A percentile compares a stretch with the other conserved stretches of the same genome.
Evolutionary conservation across 805 yeast species (phyloP).

Genomic region (Candida parachauliodes): DNA sequence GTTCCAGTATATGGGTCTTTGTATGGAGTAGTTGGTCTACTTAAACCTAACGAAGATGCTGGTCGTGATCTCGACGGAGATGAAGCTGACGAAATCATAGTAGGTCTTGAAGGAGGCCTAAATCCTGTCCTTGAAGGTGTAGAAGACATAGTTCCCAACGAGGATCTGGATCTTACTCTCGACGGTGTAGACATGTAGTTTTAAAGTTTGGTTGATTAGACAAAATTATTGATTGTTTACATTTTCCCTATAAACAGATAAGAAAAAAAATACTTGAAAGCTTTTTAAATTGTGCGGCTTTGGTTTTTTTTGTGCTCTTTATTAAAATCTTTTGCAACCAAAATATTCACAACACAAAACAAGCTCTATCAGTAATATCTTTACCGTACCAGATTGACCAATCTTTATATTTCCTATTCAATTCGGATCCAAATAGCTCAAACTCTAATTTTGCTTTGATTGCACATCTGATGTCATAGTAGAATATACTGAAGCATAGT

Average conservation of each 20-base stretch:
- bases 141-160: constrained; percentile 16
- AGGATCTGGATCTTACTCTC: constrained; percentile 25
- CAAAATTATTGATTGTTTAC: neutral
- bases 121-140: constrained; percentile 10
- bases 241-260: constrained; percentile 3
- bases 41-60: constrained; percentile 30
- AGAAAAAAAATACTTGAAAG: neutral
- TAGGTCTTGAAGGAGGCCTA: constrained; percentile 21
- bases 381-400: constrained; percentile 69
- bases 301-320: neutral
- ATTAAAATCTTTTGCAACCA: neutral
- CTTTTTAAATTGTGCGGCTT: neutral
- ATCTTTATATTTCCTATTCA: constrained; percentile 45
- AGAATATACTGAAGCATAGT: constrained; percentile 59
- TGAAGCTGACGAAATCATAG: constrained; percentile 30
- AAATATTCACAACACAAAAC: constrained; percentile 21
- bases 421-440: constrained; percentile 23
- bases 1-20: constrained; percentile 59
- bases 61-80: constrained; percentile 27
- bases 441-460: constrained; percentile 52
- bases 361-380: constrained; percentile 61
- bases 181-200: constrained; percentile 19
- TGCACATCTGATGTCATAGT: constrained; percentile 55
- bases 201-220: neutral
- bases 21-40: constrained; percentile 38